Evolutionary conservation across 352 stramenopile genomes (phyloP).

Genomic region (Poterioochromonas sp.): DNA sequence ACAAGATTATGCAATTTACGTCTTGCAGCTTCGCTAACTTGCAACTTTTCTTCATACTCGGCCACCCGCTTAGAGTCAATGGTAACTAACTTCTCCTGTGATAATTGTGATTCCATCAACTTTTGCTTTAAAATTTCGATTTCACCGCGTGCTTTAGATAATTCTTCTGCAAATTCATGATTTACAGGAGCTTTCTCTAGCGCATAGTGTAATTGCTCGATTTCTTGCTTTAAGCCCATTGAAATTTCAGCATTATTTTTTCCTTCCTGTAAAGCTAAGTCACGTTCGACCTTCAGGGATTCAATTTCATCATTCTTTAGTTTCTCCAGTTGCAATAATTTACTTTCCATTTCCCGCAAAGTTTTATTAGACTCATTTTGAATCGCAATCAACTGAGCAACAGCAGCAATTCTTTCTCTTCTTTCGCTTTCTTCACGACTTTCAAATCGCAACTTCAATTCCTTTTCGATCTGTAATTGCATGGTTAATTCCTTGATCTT

Average conservation of each 20-base stretch:
- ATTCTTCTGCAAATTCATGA: constrained; percentile 39
- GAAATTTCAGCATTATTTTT: constrained; percentile 25
- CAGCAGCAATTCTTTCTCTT: constrained; percentile 43
- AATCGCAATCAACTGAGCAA: constrained; percentile 43
- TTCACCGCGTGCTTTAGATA: constrained; percentile 38
- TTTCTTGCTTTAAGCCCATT: constrained; percentile 39
- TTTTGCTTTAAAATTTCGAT: constrained; percentile 39
- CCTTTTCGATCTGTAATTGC: constrained; percentile 39
- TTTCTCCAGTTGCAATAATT: constrained; percentile 28
- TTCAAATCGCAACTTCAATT: constrained; percentile 41
- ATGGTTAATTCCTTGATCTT: constrained; percentile 16
- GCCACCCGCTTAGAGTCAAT: constrained; percentile 54
- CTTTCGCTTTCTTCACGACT: constrained; percentile 44
- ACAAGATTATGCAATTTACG: constrained; percentile 98
- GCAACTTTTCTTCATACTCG: constrained; percentile 57
- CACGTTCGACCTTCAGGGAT: constrained; percentile 13
- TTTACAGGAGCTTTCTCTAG: constrained; percentile 35
- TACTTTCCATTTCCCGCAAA: constrained; percentile 31
- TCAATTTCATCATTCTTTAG: constrained; percentile 38
- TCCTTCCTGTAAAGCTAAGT: neutral
- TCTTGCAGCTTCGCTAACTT: constrained; percentile 61
- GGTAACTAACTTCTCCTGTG: constrained; percentile 22
- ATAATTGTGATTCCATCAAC: constrained; percentile 34
- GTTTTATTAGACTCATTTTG: constrained; percentile 36
- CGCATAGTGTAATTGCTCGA: constrained; percentile 35